Evolutionary conservation across 495 filamentous ascomycete genomes (phyloP).

Genomic region (Xylaria palmicola): DNA sequence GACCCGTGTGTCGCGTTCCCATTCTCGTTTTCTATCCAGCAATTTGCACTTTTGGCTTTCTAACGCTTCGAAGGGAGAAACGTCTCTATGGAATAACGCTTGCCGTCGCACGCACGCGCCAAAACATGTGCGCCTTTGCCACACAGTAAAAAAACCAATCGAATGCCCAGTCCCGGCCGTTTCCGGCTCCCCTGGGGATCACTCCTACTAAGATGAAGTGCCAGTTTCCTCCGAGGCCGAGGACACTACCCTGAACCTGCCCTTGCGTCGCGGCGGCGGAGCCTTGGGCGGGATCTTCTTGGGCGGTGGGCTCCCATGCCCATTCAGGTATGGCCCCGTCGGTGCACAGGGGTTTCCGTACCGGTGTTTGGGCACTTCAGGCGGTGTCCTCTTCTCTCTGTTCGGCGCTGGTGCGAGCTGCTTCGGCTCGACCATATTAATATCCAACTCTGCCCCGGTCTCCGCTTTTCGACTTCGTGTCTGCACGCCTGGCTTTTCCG

Average conservation of each 20-base stretch:
- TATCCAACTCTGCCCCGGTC: conserved; percentile 12
- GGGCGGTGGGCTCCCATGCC: conserved; percentile 14
- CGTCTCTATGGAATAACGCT: background rate
- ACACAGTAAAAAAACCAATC: conserved; percentile 9
- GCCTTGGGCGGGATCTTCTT: conserved; percentile 58
- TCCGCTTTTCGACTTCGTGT: conserved; percentile 65
- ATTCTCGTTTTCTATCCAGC: background rate
- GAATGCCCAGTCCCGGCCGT: no score
- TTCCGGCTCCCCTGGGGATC: no score
- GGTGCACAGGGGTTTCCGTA: conserved; percentile 45
- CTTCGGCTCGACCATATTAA: conserved; percentile 6
- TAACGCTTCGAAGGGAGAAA: background rate
- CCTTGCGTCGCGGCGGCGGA: conserved; percentile 50
- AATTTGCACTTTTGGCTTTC: background rate
- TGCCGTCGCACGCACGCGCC: background rate
- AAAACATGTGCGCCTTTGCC: background rate
- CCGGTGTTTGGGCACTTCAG: conserved; percentile 47
- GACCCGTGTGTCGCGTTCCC: background rate
- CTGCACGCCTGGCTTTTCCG: conserved; percentile 80
- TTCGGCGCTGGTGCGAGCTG: conserved; percentile 23
- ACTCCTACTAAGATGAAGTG: background rate
- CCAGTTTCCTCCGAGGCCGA: conserved; percentile 10
- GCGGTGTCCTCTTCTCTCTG: conserved; percentile 42
- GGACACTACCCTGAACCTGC: conserved; percentile 36
- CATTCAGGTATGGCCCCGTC: conserved; percentile 28